These are phyloP conservation scores for Dittrichia graveolens DNA, from an alignment of 129 eudicot species.

Conservation along the genomic window DNA sequence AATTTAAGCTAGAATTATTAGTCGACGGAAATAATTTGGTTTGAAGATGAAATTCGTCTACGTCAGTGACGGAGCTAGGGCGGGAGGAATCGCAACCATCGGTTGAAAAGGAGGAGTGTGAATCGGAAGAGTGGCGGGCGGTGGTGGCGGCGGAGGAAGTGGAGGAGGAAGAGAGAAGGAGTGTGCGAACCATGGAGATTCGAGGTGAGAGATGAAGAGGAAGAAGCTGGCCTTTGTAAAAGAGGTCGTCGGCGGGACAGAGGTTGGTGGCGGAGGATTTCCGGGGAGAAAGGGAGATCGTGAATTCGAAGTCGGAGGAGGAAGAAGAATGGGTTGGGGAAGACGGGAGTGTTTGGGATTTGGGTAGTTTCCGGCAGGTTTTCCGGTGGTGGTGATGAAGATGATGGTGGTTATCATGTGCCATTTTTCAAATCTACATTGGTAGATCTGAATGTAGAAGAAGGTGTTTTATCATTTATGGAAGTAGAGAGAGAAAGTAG, in stretches of 20 bases:
- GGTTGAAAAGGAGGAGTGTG: slow-evolving; percentile 52
- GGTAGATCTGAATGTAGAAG: neutral
- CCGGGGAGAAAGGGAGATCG: slow-evolving; percentile 64
- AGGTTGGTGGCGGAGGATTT: slow-evolving; percentile 63
- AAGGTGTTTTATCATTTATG: neutral
- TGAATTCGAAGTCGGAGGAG: slow-evolving; percentile 91
- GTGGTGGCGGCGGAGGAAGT: slow-evolving; percentile 64
- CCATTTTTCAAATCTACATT: slow-evolving; percentile 22
- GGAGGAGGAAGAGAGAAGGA: slow-evolving; percentile 71
- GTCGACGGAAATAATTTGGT: slow-evolving; percentile 1
- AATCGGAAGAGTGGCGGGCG: slow-evolving; percentile 54
- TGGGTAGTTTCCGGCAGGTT: slow-evolving; percentile 27
- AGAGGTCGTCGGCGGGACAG: slow-evolving; percentile 89
- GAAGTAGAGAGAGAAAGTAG: neutral
- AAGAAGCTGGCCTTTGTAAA: slow-evolving; percentile 90
- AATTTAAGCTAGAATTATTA: neutral
- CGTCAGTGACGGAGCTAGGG: slow-evolving; percentile 66
- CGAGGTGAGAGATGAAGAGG: slow-evolving; percentile 91
- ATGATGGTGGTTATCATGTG: neutral
- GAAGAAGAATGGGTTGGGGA: slow-evolving; percentile 78
- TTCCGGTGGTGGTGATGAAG: slow-evolving; percentile 24
- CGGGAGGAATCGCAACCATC: slow-evolving; percentile 64
- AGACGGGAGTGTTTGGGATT: slow-evolving; percentile 82
- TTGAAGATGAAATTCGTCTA: slow-evolving; percentile 41
- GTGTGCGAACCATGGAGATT: slow-evolving; percentile 82